phyloP scores from a whole-genome alignment of 208 protist species.

The Angomonas deanei region DNA sequence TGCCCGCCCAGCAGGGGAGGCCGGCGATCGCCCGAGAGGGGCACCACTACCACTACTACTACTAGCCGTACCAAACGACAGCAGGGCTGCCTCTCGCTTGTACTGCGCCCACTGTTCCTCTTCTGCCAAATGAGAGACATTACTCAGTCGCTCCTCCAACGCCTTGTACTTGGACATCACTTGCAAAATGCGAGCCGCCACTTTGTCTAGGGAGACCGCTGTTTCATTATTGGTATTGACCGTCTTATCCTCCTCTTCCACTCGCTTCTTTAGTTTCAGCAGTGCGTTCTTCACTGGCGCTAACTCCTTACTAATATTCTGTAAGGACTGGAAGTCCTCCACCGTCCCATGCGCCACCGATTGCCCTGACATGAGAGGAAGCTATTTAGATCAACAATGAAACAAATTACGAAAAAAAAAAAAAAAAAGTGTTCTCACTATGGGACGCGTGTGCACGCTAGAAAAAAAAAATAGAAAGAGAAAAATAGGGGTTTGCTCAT shows the following conservation, averaged over 20 bases:
- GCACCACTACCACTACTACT: not conserved
- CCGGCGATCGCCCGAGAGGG: too few relatives aligned
- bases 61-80: not conserved
- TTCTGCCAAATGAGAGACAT: not conserved
- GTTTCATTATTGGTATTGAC: constrained; percentile 29
- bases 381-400: constrained; percentile 1
- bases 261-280: constrained; percentile 52
- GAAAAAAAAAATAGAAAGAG: not conserved
- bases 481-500: too few relatives aligned
- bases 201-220: constrained; percentile 65
- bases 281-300: constrained; percentile 71
- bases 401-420: constrained; percentile 10
- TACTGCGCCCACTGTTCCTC: not conserved
- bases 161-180: constrained; percentile 50
- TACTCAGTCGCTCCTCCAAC: not conserved
- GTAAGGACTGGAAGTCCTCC: constrained; percentile 61
- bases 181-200: constrained; percentile 40
- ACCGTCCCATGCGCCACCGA: constrained; percentile 25
- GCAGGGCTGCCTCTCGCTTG: not conserved
- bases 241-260: constrained; percentile 43
- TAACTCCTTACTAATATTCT: constrained; percentile 77
- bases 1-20: too few relatives aligned
- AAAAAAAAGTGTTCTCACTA: not conserved
- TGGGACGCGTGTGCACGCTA: not conserved
- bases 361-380: not conserved